Base-by-base conservation (phyloP, 2,329 filamentous ascomycete species). In the Leptodontidium sp. region DNA sequence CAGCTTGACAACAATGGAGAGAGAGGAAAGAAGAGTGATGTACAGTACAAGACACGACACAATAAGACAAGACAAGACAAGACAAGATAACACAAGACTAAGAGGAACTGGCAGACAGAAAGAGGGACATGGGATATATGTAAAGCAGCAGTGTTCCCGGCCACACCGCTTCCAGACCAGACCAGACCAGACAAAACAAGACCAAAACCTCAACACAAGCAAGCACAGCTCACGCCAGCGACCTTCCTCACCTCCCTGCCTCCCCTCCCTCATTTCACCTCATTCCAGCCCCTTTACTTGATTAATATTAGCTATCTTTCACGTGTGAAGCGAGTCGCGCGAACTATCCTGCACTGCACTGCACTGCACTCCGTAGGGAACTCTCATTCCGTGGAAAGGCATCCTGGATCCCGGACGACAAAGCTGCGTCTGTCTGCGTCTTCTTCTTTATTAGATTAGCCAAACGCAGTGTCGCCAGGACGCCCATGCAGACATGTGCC, bases 401-500 rank as follows among this genome's bases (percentile, higher is more conserved):
- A 62, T 62, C 59, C 59, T 40, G 32, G 32, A 49, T 52, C 59
- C 43, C 47, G 43, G 43, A 35, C 29, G 43, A 8, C 55, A 40
- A 40, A 32, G 14, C 53, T 58, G 14, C 52, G 8, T 40, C 45
- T 11, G 17, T n/a, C 43, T 5, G 43, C 43, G 24, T 64, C 14
- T 40, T 66, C 26, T 61, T 47, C 32, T 66, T 21, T 21, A 21
- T 68, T 4, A 47, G 26, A 50, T 50, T 61, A 66, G 68, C 68
- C 66, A 65, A 61, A 67, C 52, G 47, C 53, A 24, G 55, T 58
- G 55, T 15, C 38, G 29, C n/a, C 61, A 63, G 35, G 35, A n/a
- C 40, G 24, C 26, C 61, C 49, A 55, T 49, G 52, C 68, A 59
- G 57, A 59, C 65, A 67, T 65, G 68, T 67, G 68, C 68, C 32